Evolutionary conservation across 345 rosid genomes (phyloP).

Genomic region (Camelina neglecta): DNA sequence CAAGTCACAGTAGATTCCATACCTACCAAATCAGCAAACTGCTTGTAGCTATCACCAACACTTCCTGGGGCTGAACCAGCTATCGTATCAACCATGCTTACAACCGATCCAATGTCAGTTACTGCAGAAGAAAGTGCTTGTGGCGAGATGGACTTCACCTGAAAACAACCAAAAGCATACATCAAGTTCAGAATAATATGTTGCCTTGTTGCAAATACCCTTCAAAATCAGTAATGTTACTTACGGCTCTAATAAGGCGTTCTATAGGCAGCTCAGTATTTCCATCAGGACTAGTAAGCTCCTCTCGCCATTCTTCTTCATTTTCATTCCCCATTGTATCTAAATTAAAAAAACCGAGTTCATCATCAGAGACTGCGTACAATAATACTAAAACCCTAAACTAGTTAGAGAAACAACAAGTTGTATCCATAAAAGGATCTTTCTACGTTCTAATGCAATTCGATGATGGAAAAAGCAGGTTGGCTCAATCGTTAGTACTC

Average conservation of each 20-base stretch:
- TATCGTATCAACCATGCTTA: slow-evolving; percentile 86
- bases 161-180: slow-evolving; percentile 41
- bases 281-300: slow-evolving; percentile 72
- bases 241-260: slow-evolving; percentile 80
- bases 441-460: not conserved
- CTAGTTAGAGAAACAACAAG: slow-evolving; percentile 23
- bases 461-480: not conserved
- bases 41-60: slow-evolving; percentile 70
- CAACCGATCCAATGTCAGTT: slow-evolving; percentile 81
- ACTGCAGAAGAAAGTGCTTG: slow-evolving; percentile 71
- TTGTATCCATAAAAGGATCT: slow-evolving; percentile 18
- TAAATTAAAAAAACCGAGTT: slow-evolving; percentile 6
- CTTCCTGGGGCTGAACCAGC: slow-evolving; percentile 89
- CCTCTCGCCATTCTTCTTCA: slow-evolving; percentile 91
- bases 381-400: not conserved
- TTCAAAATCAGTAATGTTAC: slow-evolving; percentile 36
- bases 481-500: no score
- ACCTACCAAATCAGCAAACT: slow-evolving; percentile 66
- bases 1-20: slow-evolving; percentile 87
- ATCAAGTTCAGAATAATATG: slow-evolving; percentile 12
- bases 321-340: slow-evolving; percentile 49
- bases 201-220: slow-evolving; percentile 5
- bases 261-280: slow-evolving; percentile 84
- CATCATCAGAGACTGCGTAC: slow-evolving; percentile 18
- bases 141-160: slow-evolving; percentile 82